Percentiles rank a stretch among this genome's conserved stretches.
phyloP scores from a whole-genome alignment of 495 filamentous ascomycete species.

The Aspergillus hancockii region DNA sequence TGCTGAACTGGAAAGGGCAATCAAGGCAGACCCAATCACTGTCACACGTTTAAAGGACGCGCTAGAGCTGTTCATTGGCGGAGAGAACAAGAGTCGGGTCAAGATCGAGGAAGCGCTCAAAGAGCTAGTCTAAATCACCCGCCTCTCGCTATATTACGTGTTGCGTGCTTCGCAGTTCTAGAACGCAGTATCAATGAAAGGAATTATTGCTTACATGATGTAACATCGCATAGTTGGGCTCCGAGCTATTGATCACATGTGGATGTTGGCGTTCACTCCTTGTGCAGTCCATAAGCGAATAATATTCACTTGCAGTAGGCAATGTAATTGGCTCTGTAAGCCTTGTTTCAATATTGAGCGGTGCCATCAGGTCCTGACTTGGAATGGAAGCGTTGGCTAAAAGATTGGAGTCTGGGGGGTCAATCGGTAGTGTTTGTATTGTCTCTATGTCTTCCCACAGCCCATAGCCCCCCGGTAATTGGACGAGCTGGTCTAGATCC shows the following conservation, averaged over 20 bases:
- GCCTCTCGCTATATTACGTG: not conserved
- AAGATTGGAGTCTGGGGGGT: not conserved
- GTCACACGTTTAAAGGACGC: conserved; percentile 24
- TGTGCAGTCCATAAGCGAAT: not conserved
- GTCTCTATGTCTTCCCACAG: not conserved
- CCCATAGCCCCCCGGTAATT: not conserved
- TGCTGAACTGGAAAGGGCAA: conserved; percentile 24
- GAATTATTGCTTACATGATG: not conserved
- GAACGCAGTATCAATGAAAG: not conserved
- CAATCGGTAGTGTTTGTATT: not conserved
- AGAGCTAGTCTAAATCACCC: not conserved
- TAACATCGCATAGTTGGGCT: not conserved
- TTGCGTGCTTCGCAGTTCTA: not conserved
- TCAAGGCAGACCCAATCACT: conserved; percentile 21
- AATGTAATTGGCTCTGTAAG: not conserved
- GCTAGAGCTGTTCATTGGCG: conserved; percentile 21
- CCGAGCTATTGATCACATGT: not conserved
- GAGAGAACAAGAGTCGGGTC: conserved; percentile 24
- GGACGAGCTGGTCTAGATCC: not conserved
- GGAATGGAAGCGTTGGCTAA: not conserved
- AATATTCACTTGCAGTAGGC: not conserved
- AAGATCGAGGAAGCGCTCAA: conserved; percentile 22
- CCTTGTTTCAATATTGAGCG: not conserved
- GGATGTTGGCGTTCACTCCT: not conserved
- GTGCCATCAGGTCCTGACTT: not conserved